A percentile compares a stretch with the other conserved stretches of the same genome.
phyloP scores from a whole-genome alignment of 805 yeast species.

The Ogataea henricii region DNA sequence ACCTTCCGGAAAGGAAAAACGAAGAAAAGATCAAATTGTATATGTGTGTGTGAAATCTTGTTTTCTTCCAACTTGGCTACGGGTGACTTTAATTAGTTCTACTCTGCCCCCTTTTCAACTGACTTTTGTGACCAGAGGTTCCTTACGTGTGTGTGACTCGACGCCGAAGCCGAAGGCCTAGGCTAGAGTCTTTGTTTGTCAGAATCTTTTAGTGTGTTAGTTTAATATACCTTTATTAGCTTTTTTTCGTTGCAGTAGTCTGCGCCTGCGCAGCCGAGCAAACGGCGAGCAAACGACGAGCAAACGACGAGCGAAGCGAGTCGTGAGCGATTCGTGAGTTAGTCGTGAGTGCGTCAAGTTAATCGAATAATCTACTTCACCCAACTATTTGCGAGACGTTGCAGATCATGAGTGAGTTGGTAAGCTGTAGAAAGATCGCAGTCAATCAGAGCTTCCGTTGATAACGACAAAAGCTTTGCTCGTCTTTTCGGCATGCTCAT shows the following conservation, averaged over 20 bases:
- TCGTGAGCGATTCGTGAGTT: neutral
- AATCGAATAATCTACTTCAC: too few relatives aligned
- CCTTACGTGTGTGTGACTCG: constrained; percentile 9
- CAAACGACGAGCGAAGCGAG: neutral
- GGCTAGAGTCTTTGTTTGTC: too few relatives aligned
- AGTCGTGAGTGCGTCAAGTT: too few relatives aligned
- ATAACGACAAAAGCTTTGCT: too few relatives aligned
- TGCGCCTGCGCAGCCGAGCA: neutral
- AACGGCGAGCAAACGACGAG: too few relatives aligned
- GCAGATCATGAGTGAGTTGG: too few relatives aligned
- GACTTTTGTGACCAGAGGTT: neutral
- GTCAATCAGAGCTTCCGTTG: too few relatives aligned
- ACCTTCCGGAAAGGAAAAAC: constrained; percentile 1
- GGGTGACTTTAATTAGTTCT: constrained; percentile 23
- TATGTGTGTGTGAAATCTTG: constrained; percentile 22
- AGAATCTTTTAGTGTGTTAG: constrained; percentile 1
- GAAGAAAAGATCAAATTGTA: constrained; percentile 14
- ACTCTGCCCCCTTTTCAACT: constrained; percentile 16
- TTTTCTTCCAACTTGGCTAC: constrained; percentile 7
- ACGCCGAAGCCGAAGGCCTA: neutral
- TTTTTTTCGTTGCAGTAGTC: neutral
- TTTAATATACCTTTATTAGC: constrained; percentile 9
- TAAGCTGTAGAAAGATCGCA: too few relatives aligned
- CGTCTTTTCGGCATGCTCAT: too few relatives aligned
- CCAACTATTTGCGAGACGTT: too few relatives aligned